Conservation (phyloP, 495 filamentous ascomycete species). For the Xylaria scruposa region DNA sequence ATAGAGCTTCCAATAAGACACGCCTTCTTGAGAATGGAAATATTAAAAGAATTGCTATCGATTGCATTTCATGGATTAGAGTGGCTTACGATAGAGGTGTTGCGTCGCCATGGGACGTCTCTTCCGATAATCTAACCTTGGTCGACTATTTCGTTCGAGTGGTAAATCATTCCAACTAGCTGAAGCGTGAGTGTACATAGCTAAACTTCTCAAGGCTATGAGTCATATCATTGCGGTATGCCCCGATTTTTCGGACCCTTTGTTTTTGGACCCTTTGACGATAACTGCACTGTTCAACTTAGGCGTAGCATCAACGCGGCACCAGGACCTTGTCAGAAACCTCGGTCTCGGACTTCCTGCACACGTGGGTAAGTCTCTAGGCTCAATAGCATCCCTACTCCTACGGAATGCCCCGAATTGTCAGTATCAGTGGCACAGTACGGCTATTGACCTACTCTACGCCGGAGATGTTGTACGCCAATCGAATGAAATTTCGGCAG, state of each 20-base stretch:
- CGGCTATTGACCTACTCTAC: not conserved
- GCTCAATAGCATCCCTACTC: not conserved
- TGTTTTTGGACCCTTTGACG: not conserved
- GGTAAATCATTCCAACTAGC: not conserved
- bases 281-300: not conserved
- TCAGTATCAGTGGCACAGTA: not conserved
- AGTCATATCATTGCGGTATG: not conserved
- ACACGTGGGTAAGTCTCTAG: not conserved
- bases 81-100: not conserved
- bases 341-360: not conserved
- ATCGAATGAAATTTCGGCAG: not conserved
- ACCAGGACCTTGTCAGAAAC: not conserved
- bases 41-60: not conserved
- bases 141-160: not conserved
- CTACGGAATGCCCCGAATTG: not conserved
- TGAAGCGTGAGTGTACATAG: not conserved
- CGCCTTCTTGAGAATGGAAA: not conserved
- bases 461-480: not conserved
- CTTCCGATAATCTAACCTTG: not conserved
- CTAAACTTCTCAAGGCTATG: not conserved
- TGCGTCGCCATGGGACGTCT: not conserved
- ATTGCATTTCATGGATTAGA: constrained; percentile 5
- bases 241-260: not conserved
- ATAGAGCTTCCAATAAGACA: not conserved
- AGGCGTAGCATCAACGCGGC: not conserved